Conservation (phyloP, 192 early-diverging fungal genomes). For the Bifiguratus adelaidae region DNA sequence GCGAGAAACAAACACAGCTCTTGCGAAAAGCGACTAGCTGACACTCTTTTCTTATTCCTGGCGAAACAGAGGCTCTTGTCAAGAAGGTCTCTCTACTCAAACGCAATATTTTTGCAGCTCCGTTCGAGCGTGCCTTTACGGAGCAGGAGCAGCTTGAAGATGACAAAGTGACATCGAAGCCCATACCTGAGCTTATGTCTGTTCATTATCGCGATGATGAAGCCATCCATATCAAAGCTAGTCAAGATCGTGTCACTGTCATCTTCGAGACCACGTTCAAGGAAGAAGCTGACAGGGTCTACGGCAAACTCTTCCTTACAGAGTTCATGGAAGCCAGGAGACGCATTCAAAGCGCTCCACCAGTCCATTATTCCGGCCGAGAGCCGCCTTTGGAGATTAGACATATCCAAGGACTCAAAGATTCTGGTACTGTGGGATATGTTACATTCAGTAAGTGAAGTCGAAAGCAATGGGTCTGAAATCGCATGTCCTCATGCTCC, state of each 20-base stretch:
- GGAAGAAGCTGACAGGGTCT: slow-evolving; percentile 93
- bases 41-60: too few relatives aligned
- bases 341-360: slow-evolving; percentile 91
- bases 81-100: slow-evolving; percentile 83
- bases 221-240: slow-evolving; percentile 85
- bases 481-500: background rate
- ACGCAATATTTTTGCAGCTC: slow-evolving; percentile 89
- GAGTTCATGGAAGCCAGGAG: slow-evolving; percentile 97
- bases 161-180: slow-evolving; percentile 53
- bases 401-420: slow-evolving; percentile 46
- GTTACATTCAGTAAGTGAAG: slow-evolving; percentile 82
- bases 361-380: slow-evolving; percentile 84
- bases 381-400: slow-evolving; percentile 94
- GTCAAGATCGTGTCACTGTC: slow-evolving; percentile 91
- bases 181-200: slow-evolving; percentile 73
- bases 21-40: too few relatives aligned
- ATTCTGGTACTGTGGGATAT: slow-evolving; percentile 84
- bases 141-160: slow-evolving; percentile 69
- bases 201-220: slow-evolving; percentile 92
- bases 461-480: background rate
- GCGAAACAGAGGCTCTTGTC: slow-evolving; percentile 62
- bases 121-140: slow-evolving; percentile 84
- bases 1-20: too few relatives aligned
- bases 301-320: slow-evolving; percentile 95
- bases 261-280: slow-evolving; percentile 96